These are phyloP conservation scores for Tilletiopsis washingtonensis DNA, from an alignment of 1,284 basidiomycete species.

Conservation along the genomic window DNA sequence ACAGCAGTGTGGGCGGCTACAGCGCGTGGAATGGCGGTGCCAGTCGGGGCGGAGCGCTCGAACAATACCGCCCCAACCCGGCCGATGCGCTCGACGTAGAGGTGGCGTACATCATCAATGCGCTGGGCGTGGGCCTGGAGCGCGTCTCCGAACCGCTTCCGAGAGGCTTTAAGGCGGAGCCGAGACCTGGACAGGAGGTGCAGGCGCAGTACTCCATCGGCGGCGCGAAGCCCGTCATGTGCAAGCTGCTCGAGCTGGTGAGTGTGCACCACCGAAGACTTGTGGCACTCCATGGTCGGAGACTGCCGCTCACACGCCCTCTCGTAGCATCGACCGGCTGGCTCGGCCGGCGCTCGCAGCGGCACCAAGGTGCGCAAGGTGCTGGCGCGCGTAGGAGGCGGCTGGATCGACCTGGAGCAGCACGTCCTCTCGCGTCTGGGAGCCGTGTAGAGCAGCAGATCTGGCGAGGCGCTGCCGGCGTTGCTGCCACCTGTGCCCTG, in stretches of 20 bases:
- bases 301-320: conserved; percentile 2
- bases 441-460: no score
- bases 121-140: conserved; percentile 63
- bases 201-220: conserved; percentile 69
- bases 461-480: no score
- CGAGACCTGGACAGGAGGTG: conserved; percentile 66
- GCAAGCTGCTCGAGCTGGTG: conserved; percentile 64
- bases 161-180: conserved; percentile 51
- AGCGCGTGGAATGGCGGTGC: conserved; percentile 50
- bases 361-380: conserved; percentile 35
- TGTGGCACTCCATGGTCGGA: conserved; percentile 56
- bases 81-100: conserved; percentile 74
- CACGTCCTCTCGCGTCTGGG: conserved; percentile 60
- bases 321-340: conserved; percentile 42
- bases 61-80: conserved; percentile 61
- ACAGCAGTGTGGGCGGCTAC: conserved; percentile 1
- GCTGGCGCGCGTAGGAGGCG: conserved; percentile 48
- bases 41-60: neutral
- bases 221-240: conserved; percentile 60
- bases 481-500: no score
- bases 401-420: conserved; percentile 75
- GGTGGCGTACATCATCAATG: conserved; percentile 66
- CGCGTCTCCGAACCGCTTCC: conserved; percentile 68
- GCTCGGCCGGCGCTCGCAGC: conserved; percentile 20
- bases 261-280: conserved; percentile 63